These are phyloP conservation scores for Fusarium subglutinans DNA, from an alignment of 2,329 filamentous ascomycete species.

Conservation along the genomic window DNA sequence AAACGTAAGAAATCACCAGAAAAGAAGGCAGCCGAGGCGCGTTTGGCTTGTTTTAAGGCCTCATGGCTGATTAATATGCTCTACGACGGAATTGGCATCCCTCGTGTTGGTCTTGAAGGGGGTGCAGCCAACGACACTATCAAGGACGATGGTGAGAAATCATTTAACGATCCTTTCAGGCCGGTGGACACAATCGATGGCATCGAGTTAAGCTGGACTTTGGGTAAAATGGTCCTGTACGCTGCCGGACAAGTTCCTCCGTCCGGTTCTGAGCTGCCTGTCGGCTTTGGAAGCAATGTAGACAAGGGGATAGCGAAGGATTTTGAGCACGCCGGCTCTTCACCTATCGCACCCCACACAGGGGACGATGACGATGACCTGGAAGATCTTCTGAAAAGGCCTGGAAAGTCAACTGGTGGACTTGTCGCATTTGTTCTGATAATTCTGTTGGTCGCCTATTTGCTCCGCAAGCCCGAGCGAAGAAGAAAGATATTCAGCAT, in stretches of 20 bases:
- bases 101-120: slow-evolving; percentile 81
- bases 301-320: slow-evolving; percentile 71
- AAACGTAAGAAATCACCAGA: slow-evolving; percentile 77
- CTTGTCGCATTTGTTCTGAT: slow-evolving; percentile 82
- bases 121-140: slow-evolving; percentile 74
- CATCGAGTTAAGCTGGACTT: slow-evolving; percentile 94
- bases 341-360: slow-evolving; percentile 44
- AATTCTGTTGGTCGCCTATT: slow-evolving; percentile 72
- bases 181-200: slow-evolving; percentile 92
- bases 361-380: slow-evolving; percentile 62
- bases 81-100: slow-evolving; percentile 94
- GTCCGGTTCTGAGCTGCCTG: slow-evolving; percentile 68
- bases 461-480: slow-evolving; percentile 83
- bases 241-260: slow-evolving; percentile 88
- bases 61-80: slow-evolving; percentile 98
- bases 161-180: slow-evolving; percentile 84
- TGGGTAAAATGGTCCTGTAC: slow-evolving; percentile 96
- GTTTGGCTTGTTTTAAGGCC: slow-evolving; percentile 95
- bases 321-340: slow-evolving; percentile 83
- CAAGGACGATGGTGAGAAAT: slow-evolving; percentile 74
- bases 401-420: slow-evolving; percentile 75
- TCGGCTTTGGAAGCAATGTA: slow-evolving; percentile 93
- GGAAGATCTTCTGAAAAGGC: slow-evolving; percentile 72
- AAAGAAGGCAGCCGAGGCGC: slow-evolving; percentile 79
- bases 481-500: slow-evolving; percentile 53